phyloP scores from a whole-genome alignment of 78 protist species.

The Isochrysis galbana region DNA sequence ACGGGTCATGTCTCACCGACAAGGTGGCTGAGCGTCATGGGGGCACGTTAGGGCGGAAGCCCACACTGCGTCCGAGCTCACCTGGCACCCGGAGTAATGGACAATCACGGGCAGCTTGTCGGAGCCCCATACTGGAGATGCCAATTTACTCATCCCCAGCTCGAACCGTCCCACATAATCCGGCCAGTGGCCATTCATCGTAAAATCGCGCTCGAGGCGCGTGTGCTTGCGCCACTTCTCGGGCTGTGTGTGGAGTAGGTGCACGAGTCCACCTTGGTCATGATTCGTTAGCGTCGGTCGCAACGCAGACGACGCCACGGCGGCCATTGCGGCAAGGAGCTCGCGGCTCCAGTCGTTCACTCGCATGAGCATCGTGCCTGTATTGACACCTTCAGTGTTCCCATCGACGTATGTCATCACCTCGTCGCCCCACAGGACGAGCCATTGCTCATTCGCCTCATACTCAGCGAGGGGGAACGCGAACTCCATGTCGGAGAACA shows the following conservation, averaged over 20 bases:
- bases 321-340: neutral
- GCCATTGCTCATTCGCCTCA: neutral
- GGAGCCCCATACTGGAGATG: neutral
- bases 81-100: slow-evolving; percentile 21
- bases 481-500: neutral
- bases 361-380: neutral
- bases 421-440: slow-evolving; percentile 28
- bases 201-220: neutral
- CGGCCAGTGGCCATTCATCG: slow-evolving; percentile 27
- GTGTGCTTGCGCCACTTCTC: neutral
- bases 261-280: slow-evolving; percentile 28
- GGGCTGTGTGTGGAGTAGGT: neutral
- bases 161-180: neutral
- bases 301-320: neutral
- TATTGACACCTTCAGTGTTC: neutral
- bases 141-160: neutral
- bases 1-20: no score
- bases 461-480: neutral
- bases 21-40: no score
- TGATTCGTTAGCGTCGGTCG: neutral
- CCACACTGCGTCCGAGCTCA: no score
- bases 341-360: neutral
- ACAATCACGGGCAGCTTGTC: neutral
- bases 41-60: no score
- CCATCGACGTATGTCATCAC: neutral